Base-by-base conservation (phyloP, 148 eudicot genomes). In the Suaeda aralocaspica region DNA sequence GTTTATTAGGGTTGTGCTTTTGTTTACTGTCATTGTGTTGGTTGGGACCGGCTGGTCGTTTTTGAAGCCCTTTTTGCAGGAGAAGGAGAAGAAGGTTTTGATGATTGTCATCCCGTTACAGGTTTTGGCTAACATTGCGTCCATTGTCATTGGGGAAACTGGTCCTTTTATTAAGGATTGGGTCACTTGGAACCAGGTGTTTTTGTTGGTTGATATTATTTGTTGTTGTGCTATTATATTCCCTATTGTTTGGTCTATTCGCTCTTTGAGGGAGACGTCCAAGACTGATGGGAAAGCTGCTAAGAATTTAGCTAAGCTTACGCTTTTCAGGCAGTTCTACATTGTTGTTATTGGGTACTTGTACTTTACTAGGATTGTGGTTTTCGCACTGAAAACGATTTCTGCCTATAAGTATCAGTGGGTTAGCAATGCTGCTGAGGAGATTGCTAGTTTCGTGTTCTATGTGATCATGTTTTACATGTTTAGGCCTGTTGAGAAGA, bases 201-300 rank as follows among this genome's bases (percentile, higher is more conserved):
- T 93, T 66, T 76, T 93, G 82, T 80, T 93, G 79, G 98, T 93
- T 31, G 98, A 93, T 84, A 90, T 93, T 41, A 68, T 88, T 1
- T 93, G 98, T 7, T 93, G 98, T 33, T 90, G 96, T 34, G 95
- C 96, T 0, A 90, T 93, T 66, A 85, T 93, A 11, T 88, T 93
- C 80, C 96, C 96, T 0, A 88, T 88, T 41, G 95, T 93, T 64
- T 93, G 98, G 98, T 93, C 98, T 0, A 90, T 93, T 71, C 75
- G 98, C 68, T 85, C 96, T 0, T 72, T 93, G 81, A 87, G 92
- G 81, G 96, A 93, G 86, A 93, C 96, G 0, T 93, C 98, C 0
- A 93, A 90, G 87, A 93, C 98, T 0, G 98, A 93, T 57, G 98
- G 98, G 53, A 93, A 93, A 76, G 98, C 98, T 5, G 96, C 98